Evolutionary conservation across 345 rosid species (phyloP).

Genomic region (Hirschfeldia incana): DNA sequence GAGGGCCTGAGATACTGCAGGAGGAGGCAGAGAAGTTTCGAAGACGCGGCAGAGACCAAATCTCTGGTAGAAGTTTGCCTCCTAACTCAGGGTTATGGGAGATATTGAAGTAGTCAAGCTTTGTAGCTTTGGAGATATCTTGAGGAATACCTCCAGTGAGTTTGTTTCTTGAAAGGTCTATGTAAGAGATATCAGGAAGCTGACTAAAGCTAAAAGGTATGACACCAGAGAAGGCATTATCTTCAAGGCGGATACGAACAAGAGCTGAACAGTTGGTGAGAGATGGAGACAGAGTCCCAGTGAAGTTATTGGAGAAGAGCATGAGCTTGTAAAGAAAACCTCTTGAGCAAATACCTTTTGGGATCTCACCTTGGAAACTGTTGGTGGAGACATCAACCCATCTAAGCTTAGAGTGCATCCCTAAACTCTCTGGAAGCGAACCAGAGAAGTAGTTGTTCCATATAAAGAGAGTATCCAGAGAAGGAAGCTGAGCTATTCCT

Average conservation of each 20-base stretch:
- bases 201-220: conserved; percentile 62
- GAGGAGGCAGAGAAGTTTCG: conserved; percentile 79
- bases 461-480: conserved; percentile 71
- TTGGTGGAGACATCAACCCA: conserved; percentile 93
- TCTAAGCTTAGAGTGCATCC: conserved; percentile 69
- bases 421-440: conserved; percentile 73
- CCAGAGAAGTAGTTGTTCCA: conserved; percentile 91
- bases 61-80: conserved; percentile 54
- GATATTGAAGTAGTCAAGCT: conserved; percentile 75
- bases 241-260: conserved; percentile 81
- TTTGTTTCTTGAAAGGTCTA: conserved; percentile 77
- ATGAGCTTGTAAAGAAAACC: conserved; percentile 71
- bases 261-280: conserved; percentile 78
- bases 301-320: conserved; percentile 74
- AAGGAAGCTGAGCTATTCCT: conserved; percentile 72
- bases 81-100: conserved; percentile 66
- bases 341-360: conserved; percentile 73
- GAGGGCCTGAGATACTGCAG: conserved; percentile 60
- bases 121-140: conserved; percentile 58
- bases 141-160: conserved; percentile 70
- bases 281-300: conserved; percentile 63
- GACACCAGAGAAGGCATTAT: conserved; percentile 79
- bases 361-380: conserved; percentile 70
- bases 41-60: conserved; percentile 71
- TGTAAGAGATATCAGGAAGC: conserved; percentile 66